Conservation (phyloP, 1,284 basidiomycete genomes). For the Cutaneotrichosporon sp. region DNA sequence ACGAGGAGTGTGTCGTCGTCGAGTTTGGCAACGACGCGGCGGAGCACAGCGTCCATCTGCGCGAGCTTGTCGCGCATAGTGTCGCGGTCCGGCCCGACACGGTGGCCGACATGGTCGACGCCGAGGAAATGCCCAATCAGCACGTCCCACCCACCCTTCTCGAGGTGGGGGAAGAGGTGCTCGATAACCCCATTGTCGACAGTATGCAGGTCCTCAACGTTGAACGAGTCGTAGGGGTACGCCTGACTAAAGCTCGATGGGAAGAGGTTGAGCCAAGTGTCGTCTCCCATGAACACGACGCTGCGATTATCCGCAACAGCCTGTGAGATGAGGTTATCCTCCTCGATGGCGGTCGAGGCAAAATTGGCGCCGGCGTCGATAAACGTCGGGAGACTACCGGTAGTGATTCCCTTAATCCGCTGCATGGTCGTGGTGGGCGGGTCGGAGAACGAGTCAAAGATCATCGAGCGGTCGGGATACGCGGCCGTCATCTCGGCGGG, state of each 20-base stretch:
- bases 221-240: slow-evolving; percentile 92
- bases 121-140: slow-evolving; percentile 94
- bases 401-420: slow-evolving; percentile 91
- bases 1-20: slow-evolving; percentile 85
- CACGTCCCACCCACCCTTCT: slow-evolving; percentile 69
- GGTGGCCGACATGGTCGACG: slow-evolving; percentile 94
- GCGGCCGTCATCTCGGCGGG: slow-evolving; percentile 67
- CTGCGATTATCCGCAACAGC: slow-evolving; percentile 52
- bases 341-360: slow-evolving; percentile 75
- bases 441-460: slow-evolving; percentile 87
- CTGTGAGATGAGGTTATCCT: slow-evolving; percentile 76
- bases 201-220: slow-evolving; percentile 95
- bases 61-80: slow-evolving; percentile 79
- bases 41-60: slow-evolving; percentile 83
- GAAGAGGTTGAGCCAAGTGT: slow-evolving; percentile 92
- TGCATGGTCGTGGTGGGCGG: slow-evolving; percentile 96
- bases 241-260: slow-evolving; percentile 72
- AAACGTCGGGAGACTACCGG: slow-evolving; percentile 93
- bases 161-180: slow-evolving; percentile 78
- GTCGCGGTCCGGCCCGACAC: slow-evolving; percentile 83
- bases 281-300: slow-evolving; percentile 83
- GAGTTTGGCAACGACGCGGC: slow-evolving; percentile 62
- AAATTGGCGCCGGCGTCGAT: slow-evolving; percentile 92
- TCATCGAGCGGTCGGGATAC: slow-evolving; percentile 69
- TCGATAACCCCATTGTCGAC: slow-evolving; percentile 86